Base-by-base conservation (phyloP, 768 basidiomycete species). In the Lyophyllum decastes region DNA sequence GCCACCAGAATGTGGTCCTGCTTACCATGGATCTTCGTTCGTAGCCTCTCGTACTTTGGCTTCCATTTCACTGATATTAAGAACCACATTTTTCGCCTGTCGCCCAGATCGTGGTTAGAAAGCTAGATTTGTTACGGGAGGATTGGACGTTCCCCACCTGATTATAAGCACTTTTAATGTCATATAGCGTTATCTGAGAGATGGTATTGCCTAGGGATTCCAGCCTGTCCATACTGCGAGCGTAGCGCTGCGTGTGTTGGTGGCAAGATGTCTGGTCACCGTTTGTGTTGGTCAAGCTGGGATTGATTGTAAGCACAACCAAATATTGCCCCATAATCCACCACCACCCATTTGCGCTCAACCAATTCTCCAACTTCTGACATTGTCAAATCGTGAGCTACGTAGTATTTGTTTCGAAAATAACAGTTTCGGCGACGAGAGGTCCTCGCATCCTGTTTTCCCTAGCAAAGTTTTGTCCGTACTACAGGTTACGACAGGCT, bases 61-160 rank as follows among this genome's bases (percentile, higher is more conserved):
- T 73, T 99, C 96, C 86, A 92, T 96, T 76, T 98, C 96, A 65
- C 89, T 93, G 59, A 98, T 82, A 75, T 98, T 98, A 65, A 99
- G 82, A 19, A 98, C 95, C 59, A 94, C 87, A 73, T 97, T 97
- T 79, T 94, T 96, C 26, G 96, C 96, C 91, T 95, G 59, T 30
- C 52, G 46, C 51, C 35, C 25, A 52, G 52, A 43, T 33, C 12
- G 58, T 47, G 49, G 53, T 58, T 48, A 54, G 58, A 41, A n/a
- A 33, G 21, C 34, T 7, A n/a, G 24, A 45, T 52, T 49, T 49
- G 35, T 54, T 10, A 35, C 47, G 34, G 26, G 48, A 22, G 33
- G 6, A 33, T 16, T 48, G n/a, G 26, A 14, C 25, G 21, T 19
- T 44, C 8, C 69, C 27, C 59, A 88, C 92, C 86, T 97, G 95